A percentile compares a stretch with the other conserved stretches of the same genome.
Conservation (phyloP, 2,329 filamentous ascomycete genomes). For the Cladosporium velox region DNA sequence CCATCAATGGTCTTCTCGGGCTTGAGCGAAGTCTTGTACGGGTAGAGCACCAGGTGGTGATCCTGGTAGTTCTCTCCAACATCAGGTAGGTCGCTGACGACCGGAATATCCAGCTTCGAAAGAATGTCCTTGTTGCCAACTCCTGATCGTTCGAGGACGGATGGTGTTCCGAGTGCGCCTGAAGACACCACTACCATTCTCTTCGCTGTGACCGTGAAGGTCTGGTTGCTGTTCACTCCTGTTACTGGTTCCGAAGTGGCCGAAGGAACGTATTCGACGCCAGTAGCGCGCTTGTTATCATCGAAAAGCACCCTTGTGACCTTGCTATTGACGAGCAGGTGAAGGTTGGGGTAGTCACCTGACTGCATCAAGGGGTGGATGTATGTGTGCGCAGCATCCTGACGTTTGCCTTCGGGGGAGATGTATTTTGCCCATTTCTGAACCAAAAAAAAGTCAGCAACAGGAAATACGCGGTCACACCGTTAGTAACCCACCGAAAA, state of each 20-base stretch:
- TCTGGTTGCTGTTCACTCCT: constrained; percentile 11
- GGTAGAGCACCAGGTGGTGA: constrained; percentile 55
- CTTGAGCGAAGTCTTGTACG: constrained; percentile 51
- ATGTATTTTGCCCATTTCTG: constrained; percentile 50
- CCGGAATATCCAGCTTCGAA: constrained; percentile 45
- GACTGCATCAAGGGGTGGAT: constrained; percentile 54
- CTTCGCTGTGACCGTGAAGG: constrained; percentile 46
- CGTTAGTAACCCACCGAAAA: not conserved
- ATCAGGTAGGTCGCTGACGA: constrained; percentile 51
- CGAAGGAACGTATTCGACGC: constrained; percentile 50
- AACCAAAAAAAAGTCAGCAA: not conserved
- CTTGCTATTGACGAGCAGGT: constrained; percentile 58
- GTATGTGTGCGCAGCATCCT: constrained; percentile 59
- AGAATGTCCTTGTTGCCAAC: constrained; percentile 57
- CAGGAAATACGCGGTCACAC: not conserved
- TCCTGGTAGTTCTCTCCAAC: constrained; percentile 59
- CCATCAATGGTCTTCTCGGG: constrained; percentile 55
- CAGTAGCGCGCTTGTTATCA: constrained; percentile 14
- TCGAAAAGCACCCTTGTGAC: constrained; percentile 50
- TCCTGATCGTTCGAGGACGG: constrained; percentile 63
- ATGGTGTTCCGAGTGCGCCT: constrained; percentile 56
- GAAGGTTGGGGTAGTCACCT: constrained; percentile 57
- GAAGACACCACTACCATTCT: constrained; percentile 49
- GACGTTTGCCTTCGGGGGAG: constrained; percentile 52
- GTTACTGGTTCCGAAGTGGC: constrained; percentile 24